Percentiles rank a stretch among this genome's conserved stretches.
Conservation (phyloP, 1,139 yeast species). For the Eremothecium sinecaudum region DNA sequence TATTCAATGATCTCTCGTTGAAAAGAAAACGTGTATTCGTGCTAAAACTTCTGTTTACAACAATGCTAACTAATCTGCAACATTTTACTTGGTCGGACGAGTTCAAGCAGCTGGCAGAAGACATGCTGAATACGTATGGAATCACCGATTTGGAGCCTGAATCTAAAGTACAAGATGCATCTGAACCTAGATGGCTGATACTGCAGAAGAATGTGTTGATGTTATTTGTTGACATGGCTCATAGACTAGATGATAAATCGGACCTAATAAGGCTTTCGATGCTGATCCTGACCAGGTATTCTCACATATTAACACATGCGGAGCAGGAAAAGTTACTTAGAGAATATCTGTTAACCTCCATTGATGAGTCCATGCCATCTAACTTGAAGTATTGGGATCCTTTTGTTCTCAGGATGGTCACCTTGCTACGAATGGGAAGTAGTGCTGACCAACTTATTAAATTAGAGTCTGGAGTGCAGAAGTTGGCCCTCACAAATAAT, state of each 20-base stretch:
- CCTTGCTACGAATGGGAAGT: conserved; percentile 23
- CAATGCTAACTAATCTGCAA: conserved; percentile 39
- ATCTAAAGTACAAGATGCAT: conserved; percentile 16
- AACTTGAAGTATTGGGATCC: conserved; percentile 59
- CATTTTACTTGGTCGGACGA: conserved; percentile 6
- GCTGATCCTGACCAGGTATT: conserved; percentile 45
- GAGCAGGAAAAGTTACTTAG: conserved; percentile 38
- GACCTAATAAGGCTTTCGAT: conserved; percentile 43
- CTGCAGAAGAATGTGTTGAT: conserved; percentile 50
- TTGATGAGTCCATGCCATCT: conserved; percentile 12
- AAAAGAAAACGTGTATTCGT: conserved; percentile 62
- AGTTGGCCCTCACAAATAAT: conserved; percentile 4
- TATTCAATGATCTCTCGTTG: conserved; percentile 55
- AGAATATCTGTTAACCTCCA: conserved; percentile 23
- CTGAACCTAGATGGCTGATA: conserved; percentile 42
- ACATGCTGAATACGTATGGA: conserved; percentile 38
- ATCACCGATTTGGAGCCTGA: conserved; percentile 29
- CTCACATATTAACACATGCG: conserved; percentile 40
- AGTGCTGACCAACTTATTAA: conserved; percentile 13
- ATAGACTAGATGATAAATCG: conserved; percentile 40
- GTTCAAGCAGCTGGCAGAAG: conserved; percentile 34
- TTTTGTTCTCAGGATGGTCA: conserved; percentile 46
- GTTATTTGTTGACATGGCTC: conserved; percentile 47
- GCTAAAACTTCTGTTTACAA: conserved; percentile 48
- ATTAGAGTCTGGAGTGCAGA: neutral